A percentile compares a stretch with the other conserved stretches of the same genome.
Evolutionary conservation across 2,329 filamentous ascomycete genomes (phyloP).

Genomic region (Fusarium sarcochroum): DNA sequence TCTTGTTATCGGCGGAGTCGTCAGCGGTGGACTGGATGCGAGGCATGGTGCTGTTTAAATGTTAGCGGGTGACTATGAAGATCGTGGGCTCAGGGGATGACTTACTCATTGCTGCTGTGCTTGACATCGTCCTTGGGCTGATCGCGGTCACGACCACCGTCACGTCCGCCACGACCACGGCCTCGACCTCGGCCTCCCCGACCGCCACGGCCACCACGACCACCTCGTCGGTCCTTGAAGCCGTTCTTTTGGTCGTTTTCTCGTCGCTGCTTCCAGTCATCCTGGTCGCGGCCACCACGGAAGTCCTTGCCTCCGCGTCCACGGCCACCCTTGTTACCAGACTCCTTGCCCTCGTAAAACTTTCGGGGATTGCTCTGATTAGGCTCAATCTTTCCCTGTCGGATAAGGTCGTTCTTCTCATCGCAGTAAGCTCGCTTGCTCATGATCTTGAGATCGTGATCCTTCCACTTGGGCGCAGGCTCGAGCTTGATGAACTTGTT

Average conservation of each 20-base stretch:
- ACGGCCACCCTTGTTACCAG: constrained; percentile 55
- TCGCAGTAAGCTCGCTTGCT: constrained; percentile 89
- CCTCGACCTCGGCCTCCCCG: constrained; percentile 62
- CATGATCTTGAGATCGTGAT: constrained; percentile 83
- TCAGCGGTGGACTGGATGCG: constrained; percentile 63
- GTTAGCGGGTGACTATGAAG: constrained; percentile 27
- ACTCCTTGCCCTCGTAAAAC: constrained; percentile 66
- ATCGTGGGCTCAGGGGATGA: background rate
- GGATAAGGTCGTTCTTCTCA: constrained; percentile 81
- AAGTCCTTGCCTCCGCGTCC: constrained; percentile 54
- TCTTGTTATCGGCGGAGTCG: constrained; percentile 59
- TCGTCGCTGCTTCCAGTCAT: constrained; percentile 76
- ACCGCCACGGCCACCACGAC: constrained; percentile 59
- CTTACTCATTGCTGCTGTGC: constrained; percentile 50
- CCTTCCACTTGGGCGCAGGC: constrained; percentile 87
- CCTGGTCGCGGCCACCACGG: constrained; percentile 60
- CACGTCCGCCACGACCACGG: constrained; percentile 56
- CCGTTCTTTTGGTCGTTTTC: constrained; percentile 73
- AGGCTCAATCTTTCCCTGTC: constrained; percentile 77
- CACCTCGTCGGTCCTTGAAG: constrained; percentile 64
- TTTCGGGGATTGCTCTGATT: constrained; percentile 59
- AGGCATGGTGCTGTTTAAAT: constrained; percentile 46
- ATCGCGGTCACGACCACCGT: constrained; percentile 58
- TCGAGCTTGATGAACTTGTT: constrained; percentile 85
- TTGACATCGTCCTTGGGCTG: constrained; percentile 48